Evolutionary conservation across 2,329 filamentous ascomycete genomes (phyloP), one percentile per base, ranked within the genome.

Genomic region (Aspergillus pseudoviridinutans): DNA sequence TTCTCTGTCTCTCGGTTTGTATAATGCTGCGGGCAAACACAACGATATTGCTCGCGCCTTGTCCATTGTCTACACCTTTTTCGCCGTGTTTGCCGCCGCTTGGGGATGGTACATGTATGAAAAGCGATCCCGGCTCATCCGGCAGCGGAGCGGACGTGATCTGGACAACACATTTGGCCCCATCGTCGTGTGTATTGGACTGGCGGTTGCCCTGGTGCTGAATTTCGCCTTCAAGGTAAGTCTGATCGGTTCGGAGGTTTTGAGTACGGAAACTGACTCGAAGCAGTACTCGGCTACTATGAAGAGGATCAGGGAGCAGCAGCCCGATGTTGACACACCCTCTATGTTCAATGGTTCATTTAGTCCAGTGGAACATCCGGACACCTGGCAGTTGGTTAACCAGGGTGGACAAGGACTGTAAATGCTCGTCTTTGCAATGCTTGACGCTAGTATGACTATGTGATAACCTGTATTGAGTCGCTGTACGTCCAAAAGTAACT

Each of bases 61-160:
- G 69, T 92, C 92, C n/a, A 80, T 94, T 22, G 85, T 89, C 9
- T 97, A 96, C 71, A 89, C 93, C 2, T 71, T 79, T 56, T 89
- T 97, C 61, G 92, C 93, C 1, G 78, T 89, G 1, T 95, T 97
- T 72, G 86, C 92, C 0, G 91, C 90, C 0, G 79, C 80, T 1
- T 99, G 94, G 94, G 94, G 94, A 2, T 96, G 91, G 74, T 84
- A 80, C 58, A 90, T 96, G 79, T 89, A 95, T 69, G 86, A 88
- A 68, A 84, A 83, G 70, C 82, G 94, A 35, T 83, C 88, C 58
- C 82, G 79, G 54, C 86, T 97, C 82, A 99, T 99, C 69, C 74
- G 88, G 42, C 85, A 91, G 73, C 81, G 94, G 62, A 96, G 91
- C 68, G 92, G 91, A 9, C 93, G 89, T 74, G 92, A 97, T 67